These are phyloP conservation scores for Immersiporthe knoxdaviesiana DNA, from an alignment of 2,329 filamentous ascomycete species.

Conservation along the genomic window DNA sequence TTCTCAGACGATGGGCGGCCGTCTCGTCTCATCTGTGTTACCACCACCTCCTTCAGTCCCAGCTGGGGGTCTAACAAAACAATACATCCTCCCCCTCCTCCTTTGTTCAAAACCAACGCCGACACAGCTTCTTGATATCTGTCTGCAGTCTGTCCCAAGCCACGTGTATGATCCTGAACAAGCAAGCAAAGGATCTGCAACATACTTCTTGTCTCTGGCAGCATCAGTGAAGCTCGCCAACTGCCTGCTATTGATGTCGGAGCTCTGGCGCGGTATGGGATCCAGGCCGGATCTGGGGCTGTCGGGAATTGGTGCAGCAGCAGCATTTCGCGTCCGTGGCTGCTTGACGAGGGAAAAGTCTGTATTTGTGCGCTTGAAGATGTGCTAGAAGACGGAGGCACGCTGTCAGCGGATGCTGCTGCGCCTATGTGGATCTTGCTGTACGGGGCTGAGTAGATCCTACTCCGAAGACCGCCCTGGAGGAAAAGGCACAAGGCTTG, in stretches of 20 bases:
- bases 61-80: background rate
- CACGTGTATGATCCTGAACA: conserved; percentile 4
- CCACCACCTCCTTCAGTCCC: background rate
- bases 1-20: background rate
- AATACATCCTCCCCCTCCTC: no score
- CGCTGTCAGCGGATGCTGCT: conserved; percentile 17
- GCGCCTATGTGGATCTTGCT: background rate
- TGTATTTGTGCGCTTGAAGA: conserved; percentile 69
- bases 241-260: conserved; percentile 47
- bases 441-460: background rate
- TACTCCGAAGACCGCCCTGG: background rate
- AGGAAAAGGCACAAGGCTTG: background rate
- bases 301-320: conserved; percentile 51
- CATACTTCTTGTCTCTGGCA: conserved; percentile 69
- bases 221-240: conserved; percentile 42
- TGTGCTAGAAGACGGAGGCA: conserved; percentile 49
- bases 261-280: conserved; percentile 42
- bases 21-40: background rate
- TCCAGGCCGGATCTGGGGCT: conserved; percentile 49
- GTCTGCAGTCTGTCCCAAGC: background rate
- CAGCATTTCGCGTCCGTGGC: conserved; percentile 54
- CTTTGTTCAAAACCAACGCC: no score
- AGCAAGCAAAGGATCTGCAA: conserved; percentile 28
- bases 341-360: conserved; percentile 55
- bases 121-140: background rate